Evolutionary conservation across 768 basidiomycete species (phyloP).

Genomic region (Multifurca ochricompacta): DNA sequence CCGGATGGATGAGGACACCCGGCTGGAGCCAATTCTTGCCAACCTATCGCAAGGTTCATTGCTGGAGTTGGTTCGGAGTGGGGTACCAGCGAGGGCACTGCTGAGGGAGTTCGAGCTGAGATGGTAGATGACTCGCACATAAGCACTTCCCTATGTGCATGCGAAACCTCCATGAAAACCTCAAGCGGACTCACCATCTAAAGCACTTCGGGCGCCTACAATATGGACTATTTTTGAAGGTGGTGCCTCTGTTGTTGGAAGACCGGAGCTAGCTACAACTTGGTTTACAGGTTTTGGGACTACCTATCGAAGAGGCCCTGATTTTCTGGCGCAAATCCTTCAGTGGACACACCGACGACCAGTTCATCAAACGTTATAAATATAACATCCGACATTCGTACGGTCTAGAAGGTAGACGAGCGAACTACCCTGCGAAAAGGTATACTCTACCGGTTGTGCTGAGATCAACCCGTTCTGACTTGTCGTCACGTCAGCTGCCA

Average conservation of each 20-base stretch:
- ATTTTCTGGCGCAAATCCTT: conserved; percentile 91
- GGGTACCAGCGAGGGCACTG: conserved; percentile 44
- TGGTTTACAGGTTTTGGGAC: conserved; percentile 67
- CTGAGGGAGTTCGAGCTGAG: conserved; percentile 77
- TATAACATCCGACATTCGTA: conserved; percentile 97
- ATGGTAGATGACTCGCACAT: conserved; percentile 85
- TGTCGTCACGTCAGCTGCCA: conserved; percentile 58
- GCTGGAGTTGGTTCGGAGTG: conserved; percentile 86
- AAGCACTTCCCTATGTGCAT: conserved; percentile 96
- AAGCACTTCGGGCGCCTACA: conserved; percentile 90
- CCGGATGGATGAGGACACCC: conserved; percentile 88
- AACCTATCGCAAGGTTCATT: conserved; percentile 93
- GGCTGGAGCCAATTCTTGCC: conserved; percentile 79
- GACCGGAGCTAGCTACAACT: background rate
- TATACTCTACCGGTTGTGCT: conserved; percentile 26
- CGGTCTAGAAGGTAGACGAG: conserved; percentile 89
- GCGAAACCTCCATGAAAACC: conserved; percentile 77
- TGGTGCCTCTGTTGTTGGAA: conserved; percentile 26
- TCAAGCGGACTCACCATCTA: conserved; percentile 73
- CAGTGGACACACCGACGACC: conserved; percentile 73
- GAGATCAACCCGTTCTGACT: background rate
- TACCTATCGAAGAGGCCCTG: conserved; percentile 91
- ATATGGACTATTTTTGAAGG: conserved; percentile 94
- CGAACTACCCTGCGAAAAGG: conserved; percentile 93
- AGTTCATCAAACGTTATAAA: conserved; percentile 95